Evolutionary conservation across 768 basidiomycete genomes (phyloP).

Genomic region (Psilocybe azurescens): DNA sequence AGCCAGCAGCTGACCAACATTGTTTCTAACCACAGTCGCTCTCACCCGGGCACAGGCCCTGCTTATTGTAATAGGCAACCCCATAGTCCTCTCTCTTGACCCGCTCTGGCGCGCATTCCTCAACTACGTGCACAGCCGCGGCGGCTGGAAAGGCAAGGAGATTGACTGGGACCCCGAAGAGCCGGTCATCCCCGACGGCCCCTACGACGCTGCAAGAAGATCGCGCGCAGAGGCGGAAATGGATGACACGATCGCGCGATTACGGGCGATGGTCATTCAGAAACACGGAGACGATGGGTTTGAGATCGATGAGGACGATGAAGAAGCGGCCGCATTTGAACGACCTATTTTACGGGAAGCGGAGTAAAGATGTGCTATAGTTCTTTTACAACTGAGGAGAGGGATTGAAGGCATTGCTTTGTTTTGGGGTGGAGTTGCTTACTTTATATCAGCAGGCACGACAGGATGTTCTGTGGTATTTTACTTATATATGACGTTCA

Average conservation of each 20-base stretch:
- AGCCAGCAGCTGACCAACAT: not conserved
- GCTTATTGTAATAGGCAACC: conserved; percentile 67
- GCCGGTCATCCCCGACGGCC: conserved; percentile 31
- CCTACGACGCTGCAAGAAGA: conserved; percentile 39
- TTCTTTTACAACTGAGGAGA: not conserved
- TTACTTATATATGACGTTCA: too few species aligned
- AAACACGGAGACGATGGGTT: conserved; percentile 32
- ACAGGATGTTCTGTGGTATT: too few species aligned
- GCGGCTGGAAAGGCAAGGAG: conserved; percentile 57
- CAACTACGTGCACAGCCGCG: conserved; percentile 53
- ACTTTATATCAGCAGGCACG: too few species aligned
- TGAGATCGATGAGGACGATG: conserved; percentile 33
- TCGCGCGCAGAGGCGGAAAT: conserved; percentile 36
- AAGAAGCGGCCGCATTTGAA: conserved; percentile 31
- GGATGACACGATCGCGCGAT: conserved; percentile 40
- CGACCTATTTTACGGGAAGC: conserved; percentile 37
- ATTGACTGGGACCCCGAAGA: conserved; percentile 38
- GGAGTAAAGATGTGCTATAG: conserved; percentile 12
- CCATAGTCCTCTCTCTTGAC: conserved; percentile 59
- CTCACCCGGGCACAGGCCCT: conserved; percentile 70
- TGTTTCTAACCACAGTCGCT: conserved; percentile 48
- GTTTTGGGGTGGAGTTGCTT: too few species aligned
- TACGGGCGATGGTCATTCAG: conserved; percentile 37
- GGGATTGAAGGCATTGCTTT: too few species aligned
- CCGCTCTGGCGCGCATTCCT: conserved; percentile 65